Conservation (phyloP, 73 alveolate genomes). For the Loxodes magnus region DNA sequence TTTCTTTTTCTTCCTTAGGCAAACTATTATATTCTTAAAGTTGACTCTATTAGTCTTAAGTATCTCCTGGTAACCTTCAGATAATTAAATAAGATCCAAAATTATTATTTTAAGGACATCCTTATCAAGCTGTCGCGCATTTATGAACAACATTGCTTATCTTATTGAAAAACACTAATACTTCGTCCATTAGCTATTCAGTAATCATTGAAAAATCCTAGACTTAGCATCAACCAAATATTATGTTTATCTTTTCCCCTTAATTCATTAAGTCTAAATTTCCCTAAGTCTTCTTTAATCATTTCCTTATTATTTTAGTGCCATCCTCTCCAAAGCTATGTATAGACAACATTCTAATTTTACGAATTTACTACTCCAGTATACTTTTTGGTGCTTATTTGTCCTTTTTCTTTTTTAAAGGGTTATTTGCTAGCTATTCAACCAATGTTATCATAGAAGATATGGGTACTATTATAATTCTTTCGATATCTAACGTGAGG, state of each 20-base stretch:
- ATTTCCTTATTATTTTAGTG: slow-evolving; percentile 23
- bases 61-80: slow-evolving; percentile 6
- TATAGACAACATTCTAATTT: slow-evolving; percentile 34
- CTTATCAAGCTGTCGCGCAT: slow-evolving; percentile 2
- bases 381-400: slow-evolving; percentile 10
- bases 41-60: too few relatives aligned
- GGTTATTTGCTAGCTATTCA: slow-evolving; percentile 56
- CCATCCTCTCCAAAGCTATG: slow-evolving; percentile 65
- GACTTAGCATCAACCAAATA: background rate
- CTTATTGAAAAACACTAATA: background rate
- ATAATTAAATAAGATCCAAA: background rate
- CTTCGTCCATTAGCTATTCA: background rate
- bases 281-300: slow-evolving; percentile 15
- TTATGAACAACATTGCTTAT: slow-evolving; percentile 7
- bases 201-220: slow-evolving; percentile 1
- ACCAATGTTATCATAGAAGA: slow-evolving; percentile 52
- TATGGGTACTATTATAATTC: slow-evolving; percentile 52
- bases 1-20: too few relatives aligned
- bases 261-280: slow-evolving; percentile 8
- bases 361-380: slow-evolving; percentile 41
- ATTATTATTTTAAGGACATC: background rate
- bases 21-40: too few relatives aligned
- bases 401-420: slow-evolving; percentile 32
- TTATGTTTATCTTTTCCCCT: slow-evolving; percentile 1
- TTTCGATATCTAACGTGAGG: slow-evolving; percentile 45